Conservation (phyloP, 2,329 filamentous ascomycete species). For the Calonectria fujianensis region DNA sequence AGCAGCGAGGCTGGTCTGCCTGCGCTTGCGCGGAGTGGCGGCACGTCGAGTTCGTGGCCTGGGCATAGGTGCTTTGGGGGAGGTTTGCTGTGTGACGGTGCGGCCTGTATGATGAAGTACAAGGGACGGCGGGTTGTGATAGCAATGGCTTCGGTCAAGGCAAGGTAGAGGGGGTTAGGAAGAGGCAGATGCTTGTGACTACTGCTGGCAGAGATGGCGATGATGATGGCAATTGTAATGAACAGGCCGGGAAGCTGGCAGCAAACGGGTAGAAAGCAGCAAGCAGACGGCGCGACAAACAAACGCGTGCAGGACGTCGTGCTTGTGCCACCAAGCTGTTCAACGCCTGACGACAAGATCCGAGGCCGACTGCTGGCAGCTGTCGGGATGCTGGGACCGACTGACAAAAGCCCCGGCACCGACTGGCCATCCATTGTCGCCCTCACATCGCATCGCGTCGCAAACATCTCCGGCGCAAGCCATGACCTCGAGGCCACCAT, state of each 20-base stretch:
- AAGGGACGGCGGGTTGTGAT: constrained; percentile 25
- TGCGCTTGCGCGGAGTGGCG: constrained; percentile 43
- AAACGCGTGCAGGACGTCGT: constrained; percentile 38
- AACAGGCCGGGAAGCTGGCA: constrained; percentile 19
- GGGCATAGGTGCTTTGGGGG: constrained; percentile 41
- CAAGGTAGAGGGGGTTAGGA: neutral
- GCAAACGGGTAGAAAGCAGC: neutral
- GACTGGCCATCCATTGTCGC: constrained; percentile 18
- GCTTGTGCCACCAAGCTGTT: constrained; percentile 30
- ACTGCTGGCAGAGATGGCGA: constrained; percentile 33
- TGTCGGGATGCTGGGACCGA: constrained; percentile 30
- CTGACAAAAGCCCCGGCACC: constrained; percentile 23
- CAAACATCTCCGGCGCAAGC: constrained; percentile 39
- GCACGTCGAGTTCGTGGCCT: constrained; percentile 41
- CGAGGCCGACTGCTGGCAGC: constrained; percentile 31
- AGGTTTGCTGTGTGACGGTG: constrained; percentile 18
- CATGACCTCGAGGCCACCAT: constrained; percentile 41
- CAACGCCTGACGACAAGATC: constrained; percentile 24
- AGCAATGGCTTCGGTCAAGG: constrained; percentile 26
- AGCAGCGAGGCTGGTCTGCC: constrained; percentile 19
- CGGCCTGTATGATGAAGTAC: constrained; percentile 23
- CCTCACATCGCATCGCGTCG: constrained; percentile 28
- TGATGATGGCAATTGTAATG: constrained; percentile 24
- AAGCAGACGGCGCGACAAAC: constrained; percentile 26
- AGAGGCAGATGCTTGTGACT: constrained; percentile 16